phyloP scores from a whole-genome alignment of 73 alveolate genomes.

The Paramecium sexaurelia region DNA sequence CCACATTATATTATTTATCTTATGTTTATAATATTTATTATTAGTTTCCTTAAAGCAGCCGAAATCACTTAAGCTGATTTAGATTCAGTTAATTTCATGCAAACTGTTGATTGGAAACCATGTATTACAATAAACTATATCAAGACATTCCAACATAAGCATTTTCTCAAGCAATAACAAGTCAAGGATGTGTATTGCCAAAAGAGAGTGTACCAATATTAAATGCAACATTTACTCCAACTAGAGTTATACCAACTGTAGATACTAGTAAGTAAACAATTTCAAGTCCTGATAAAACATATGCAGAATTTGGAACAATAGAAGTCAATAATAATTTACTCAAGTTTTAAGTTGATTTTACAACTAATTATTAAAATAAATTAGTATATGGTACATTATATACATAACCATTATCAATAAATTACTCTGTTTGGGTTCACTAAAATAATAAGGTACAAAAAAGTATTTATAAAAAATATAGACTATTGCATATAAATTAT shows the following conservation, averaged over 20 bases:
- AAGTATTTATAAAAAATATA: background rate
- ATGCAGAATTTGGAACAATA: constrained; percentile 46
- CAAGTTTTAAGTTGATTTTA: constrained; percentile 9
- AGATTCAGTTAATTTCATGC: background rate
- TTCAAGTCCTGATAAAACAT: constrained; percentile 18
- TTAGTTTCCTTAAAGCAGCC: background rate
- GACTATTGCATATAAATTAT: constrained; percentile 42
- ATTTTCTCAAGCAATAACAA: background rate
- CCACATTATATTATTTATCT: background rate
- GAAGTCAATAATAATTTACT: background rate
- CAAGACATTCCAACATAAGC: constrained; percentile 29
- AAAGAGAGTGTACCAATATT: constrained; percentile 9
- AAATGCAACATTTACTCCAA: constrained; percentile 12
- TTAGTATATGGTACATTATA: constrained; percentile 12
- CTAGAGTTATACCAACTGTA: constrained; percentile 20
- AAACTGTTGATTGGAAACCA: background rate
- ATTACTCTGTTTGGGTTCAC: constrained; percentile 1
- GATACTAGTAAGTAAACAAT: background rate
- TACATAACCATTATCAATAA: constrained; percentile 5
- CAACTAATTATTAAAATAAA: background rate
- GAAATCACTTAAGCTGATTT: background rate
- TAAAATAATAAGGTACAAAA: constrained; percentile 18
- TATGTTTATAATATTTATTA: background rate
- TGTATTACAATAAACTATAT: background rate
- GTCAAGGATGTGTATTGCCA: background rate